Base-by-base conservation (phyloP, 1,284 basidiomycete species). In the Cryptococcus neoformans region DNA sequence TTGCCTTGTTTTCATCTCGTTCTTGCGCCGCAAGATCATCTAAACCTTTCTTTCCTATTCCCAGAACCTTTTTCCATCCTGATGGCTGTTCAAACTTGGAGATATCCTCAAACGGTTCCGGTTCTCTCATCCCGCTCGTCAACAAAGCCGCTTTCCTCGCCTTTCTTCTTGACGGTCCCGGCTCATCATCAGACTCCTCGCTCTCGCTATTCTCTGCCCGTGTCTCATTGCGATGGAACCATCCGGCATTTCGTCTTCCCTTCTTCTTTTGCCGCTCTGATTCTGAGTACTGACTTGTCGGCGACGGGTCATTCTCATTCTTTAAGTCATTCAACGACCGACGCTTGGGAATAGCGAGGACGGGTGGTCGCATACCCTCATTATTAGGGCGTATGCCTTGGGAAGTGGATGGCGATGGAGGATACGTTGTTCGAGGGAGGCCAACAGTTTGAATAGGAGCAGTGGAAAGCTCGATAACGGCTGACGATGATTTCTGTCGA, bases 1-100 rank as follows among this genome's bases (percentile, higher is more conserved):
- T 65, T 37, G 72, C 74, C 49, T 65, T 65, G 47, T 73, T 74
- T 58, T 75, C 74, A 53, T 71, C 68, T 36, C 64, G 55, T 35
- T 61, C 67, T 12, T 54, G 52, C 41, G 68, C 66, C 17, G 56
- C 62, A 45, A 61, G 44, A 47, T 66, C 65, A 17, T 66, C 63
- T 41, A 64, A 12, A 14, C 53, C 46, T 39, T 45, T 51, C 50
- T 60, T 67, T n/a, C 51, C 49, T 34, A 68, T 38, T 10, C 68
- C 67, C 44, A 70, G 53, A 3, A 53, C 53, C 10, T 40, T 21
- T 48, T 54, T 21, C 57, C 51, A 51, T 50, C 58, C 49, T 54
- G 28, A 40, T 12, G 38, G 40, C 9, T 34, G 38, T 17, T 53
- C 36, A n/a, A 45, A 34, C 12, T 21, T 21, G 6, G 52, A 10